Conservation (phyloP, 2,329 filamentous ascomycete genomes). For the Ceratocystis papillata region DNA sequence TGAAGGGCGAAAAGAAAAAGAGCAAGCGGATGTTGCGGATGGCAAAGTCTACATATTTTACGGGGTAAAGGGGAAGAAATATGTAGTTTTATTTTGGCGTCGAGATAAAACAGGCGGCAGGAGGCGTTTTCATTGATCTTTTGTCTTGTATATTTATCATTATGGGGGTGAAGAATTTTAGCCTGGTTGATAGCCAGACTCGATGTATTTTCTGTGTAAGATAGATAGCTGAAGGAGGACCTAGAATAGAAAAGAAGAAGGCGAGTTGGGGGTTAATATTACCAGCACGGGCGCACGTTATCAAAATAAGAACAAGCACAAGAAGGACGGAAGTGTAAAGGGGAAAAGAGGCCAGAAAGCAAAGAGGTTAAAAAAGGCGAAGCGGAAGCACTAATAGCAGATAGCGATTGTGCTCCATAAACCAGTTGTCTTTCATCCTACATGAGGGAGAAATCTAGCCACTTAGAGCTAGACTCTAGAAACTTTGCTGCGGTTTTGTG, state of each 20-base stretch:
- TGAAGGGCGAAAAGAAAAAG: slow-evolving; percentile 51
- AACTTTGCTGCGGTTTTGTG: not conserved
- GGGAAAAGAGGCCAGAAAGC: too few species aligned
- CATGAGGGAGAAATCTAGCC: too few species aligned
- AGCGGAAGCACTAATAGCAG: too few species aligned
- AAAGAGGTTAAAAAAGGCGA: too few species aligned
- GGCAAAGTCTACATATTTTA: slow-evolving; percentile 20
- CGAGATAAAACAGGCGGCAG: not conserved
- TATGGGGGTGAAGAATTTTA: not conserved
- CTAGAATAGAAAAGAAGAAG: not conserved
- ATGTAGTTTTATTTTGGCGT: not conserved
- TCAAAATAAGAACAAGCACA: too few species aligned
- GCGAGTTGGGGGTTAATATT: not conserved
- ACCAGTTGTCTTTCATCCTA: too few species aligned
- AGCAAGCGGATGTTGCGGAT: slow-evolving; percentile 34
- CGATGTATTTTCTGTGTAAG: slow-evolving; percentile 1
- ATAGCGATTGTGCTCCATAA: too few species aligned
- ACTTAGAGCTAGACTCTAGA: not conserved
- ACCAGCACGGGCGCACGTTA: too few species aligned
- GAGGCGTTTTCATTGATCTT: not conserved
- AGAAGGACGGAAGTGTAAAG: too few species aligned
- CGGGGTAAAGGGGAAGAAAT: slow-evolving; percentile 2
- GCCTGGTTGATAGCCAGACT: not conserved
- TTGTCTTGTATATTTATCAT: not conserved
- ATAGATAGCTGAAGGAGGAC: not conserved